Base-by-base conservation (phyloP, 495 filamentous ascomycete species). In the Penicillium subrubescens region DNA sequence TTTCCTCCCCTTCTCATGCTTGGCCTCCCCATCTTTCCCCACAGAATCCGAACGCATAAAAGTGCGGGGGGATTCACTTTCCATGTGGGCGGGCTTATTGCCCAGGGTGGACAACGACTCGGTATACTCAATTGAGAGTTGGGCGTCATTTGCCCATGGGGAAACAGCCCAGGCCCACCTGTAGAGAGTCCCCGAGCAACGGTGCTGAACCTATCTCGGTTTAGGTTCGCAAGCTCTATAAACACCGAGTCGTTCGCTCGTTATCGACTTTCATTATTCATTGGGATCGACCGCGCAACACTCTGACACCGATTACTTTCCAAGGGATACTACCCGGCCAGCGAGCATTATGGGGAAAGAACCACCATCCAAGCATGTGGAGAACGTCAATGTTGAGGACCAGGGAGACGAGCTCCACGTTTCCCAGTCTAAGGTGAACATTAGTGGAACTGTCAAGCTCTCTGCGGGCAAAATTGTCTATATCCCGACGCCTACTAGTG, bases 51-150 rank as follows among this genome's bases (percentile, higher is more conserved):
- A 54, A 2, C 3, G 0, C 15, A 34, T 8, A 54, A 54, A 54
- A 54, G 51, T 54, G 51, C 51, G 51, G 51, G 51, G 51, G 51
- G 51, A 34, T 34, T 54, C 19, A 17, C 51, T 54, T 54, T 54
- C 51, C 51, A 54, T 54, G 51, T 54, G 51, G 51, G 51, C 51
- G 25, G 25, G 51, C 51, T 27, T 25, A 19, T 33, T 15, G 14
- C 6, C 3, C 15, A n/a, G 27, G 27, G 51, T 34, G 44, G 44
- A 48, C 44, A 17, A 25, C 10, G 4, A 48, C 44, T 25, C 44
- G 44, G 44, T 48, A 23, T 25, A 48, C 44, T 48, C 44, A 7
- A 25, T 48, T 10, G 44, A 48, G 44, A 48, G 21, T 48, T 11
- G 8, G 19, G 44, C 19, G 15, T 14, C 21, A 12, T 19, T 48